phyloP scores from a whole-genome alignment of 2,329 filamentous ascomycete genomes.

The Fusarium clavum region DNA sequence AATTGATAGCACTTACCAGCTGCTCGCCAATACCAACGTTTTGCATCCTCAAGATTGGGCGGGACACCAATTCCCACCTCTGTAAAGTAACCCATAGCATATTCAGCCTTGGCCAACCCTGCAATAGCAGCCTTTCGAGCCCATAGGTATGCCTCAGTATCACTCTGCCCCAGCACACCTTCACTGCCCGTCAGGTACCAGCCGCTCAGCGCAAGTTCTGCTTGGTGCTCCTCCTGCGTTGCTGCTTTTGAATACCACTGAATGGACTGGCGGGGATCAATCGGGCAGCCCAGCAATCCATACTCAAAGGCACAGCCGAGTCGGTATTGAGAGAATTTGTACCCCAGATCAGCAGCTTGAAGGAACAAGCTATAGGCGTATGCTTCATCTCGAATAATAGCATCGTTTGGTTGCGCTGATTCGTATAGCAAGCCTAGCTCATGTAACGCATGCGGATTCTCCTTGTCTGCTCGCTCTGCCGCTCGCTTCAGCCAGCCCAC shows the following conservation, averaged over 20 bases:
- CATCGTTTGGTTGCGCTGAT: slow-evolving; percentile 73
- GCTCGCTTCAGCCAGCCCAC: slow-evolving; percentile 94
- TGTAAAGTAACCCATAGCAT: slow-evolving; percentile 97
- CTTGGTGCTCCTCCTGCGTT: slow-evolving; percentile 92
- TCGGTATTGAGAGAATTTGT: slow-evolving; percentile 94
- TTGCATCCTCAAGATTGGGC: slow-evolving; percentile 91
- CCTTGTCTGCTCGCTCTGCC: slow-evolving; percentile 84
- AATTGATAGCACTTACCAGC: slow-evolving; percentile 76
- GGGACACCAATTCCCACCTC: slow-evolving; percentile 92
- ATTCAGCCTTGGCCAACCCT: slow-evolving; percentile 92
- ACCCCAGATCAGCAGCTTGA: slow-evolving; percentile 87
- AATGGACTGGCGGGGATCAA: slow-evolving; percentile 87
- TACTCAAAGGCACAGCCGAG: slow-evolving; percentile 92
- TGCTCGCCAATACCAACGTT: slow-evolving; percentile 97
- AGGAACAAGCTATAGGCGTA: slow-evolving; percentile 87
- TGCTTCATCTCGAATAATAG: slow-evolving; percentile 81
- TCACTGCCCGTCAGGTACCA: slow-evolving; percentile 96
- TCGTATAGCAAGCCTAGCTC: slow-evolving; percentile 80
- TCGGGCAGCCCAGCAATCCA: slow-evolving; percentile 81
- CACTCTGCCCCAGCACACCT: slow-evolving; percentile 88
- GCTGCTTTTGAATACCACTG: slow-evolving; percentile 95
- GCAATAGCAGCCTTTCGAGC: slow-evolving; percentile 91
- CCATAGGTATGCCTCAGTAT: slow-evolving; percentile 97
- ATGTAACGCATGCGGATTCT: slow-evolving; percentile 95
- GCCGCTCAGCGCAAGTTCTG: slow-evolving; percentile 85